phyloP scores from a whole-genome alignment of 2,329 filamentous ascomycete species.

The Colletotrichum costaricense region DNA sequence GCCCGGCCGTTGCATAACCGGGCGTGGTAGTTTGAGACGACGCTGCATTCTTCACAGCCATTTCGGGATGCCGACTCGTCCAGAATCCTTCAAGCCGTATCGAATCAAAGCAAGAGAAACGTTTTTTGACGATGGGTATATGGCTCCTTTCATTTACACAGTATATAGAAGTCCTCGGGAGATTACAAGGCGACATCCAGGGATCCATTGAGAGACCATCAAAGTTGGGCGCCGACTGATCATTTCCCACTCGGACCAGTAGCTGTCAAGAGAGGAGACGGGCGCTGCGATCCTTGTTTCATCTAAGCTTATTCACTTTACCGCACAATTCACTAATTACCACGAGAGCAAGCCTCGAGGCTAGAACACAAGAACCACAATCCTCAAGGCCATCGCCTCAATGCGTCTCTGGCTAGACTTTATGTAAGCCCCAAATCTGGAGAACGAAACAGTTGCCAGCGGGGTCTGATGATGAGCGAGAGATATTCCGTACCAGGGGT shows the following conservation, averaged over 20 bases:
- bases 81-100: neutral
- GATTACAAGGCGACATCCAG: neutral
- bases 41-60: neutral
- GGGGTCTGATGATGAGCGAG: neutral
- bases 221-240: neutral
- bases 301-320: constrained; percentile 27
- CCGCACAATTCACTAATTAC: neutral
- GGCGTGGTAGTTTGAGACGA: neutral
- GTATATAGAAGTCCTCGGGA: neutral
- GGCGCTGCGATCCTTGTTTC: constrained; percentile 26
- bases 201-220: neutral
- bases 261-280: constrained; percentile 9
- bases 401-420: neutral
- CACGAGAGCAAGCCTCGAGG: too few relatives aligned
- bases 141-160: constrained; percentile 22
- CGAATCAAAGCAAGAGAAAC: neutral
- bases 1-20: neutral
- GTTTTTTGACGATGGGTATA: neutral
- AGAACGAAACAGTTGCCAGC: neutral
- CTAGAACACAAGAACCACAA: neutral
- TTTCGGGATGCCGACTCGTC: neutral
- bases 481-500: neutral
- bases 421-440: neutral
- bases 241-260: neutral
- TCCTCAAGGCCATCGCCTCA: neutral